phyloP scores from a whole-genome alignment of 2,329 filamentous ascomycete species.

The Ophiostoma australiae region DNA sequence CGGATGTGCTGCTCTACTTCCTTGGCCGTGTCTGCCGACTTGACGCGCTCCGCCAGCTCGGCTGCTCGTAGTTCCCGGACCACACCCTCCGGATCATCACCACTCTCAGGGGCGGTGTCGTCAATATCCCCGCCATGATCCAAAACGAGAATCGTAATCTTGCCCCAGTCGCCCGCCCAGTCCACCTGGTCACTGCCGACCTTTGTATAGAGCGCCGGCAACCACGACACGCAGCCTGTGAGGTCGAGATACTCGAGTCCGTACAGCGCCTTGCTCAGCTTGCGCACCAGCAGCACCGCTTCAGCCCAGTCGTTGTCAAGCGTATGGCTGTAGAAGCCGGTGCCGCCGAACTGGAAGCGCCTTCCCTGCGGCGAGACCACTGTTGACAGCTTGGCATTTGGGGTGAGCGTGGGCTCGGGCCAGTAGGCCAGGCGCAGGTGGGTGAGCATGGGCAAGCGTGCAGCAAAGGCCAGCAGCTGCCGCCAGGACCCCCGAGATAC shows the following conservation, averaged over 20 bases:
- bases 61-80: background rate
- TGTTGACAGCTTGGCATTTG: conserved; percentile 47
- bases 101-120: background rate
- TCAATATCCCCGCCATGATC: background rate
- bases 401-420: conserved; percentile 56
- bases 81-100: background rate
- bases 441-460: conserved; percentile 51
- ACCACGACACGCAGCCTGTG: conserved; percentile 56
- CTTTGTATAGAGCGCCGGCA: conserved; percentile 41
- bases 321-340: conserved; percentile 53
- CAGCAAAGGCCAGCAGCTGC: conserved; percentile 51
- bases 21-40: conserved; percentile 22
- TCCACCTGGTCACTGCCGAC: conserved; percentile 48
- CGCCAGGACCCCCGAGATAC: conserved; percentile 49
- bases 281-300: conserved; percentile 51
- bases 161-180: conserved; percentile 40
- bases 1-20: conserved; percentile 28
- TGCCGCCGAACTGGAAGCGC: conserved; percentile 49
- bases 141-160: conserved; percentile 28
- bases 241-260: conserved; percentile 57
- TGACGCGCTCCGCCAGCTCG: conserved; percentile 20
- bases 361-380: conserved; percentile 43
- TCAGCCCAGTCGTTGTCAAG: conserved; percentile 58
- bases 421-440: conserved; percentile 59
- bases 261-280: conserved; percentile 52